phyloP scores from a whole-genome alignment of 495 filamentous ascomycete genomes.

The Neurospora sp. region DNA sequence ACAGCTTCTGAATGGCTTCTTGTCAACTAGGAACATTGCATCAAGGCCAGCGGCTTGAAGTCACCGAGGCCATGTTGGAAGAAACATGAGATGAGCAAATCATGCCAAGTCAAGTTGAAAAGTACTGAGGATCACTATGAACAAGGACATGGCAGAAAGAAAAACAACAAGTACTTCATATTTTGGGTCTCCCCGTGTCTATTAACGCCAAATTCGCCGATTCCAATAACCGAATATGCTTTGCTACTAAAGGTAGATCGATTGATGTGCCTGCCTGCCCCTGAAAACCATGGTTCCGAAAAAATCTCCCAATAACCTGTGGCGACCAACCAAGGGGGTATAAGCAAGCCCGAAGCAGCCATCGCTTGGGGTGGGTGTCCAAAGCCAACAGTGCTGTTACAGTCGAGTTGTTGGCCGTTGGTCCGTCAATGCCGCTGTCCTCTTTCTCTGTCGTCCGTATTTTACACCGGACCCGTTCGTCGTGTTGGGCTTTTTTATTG shows the following conservation, averaged over 20 bases:
- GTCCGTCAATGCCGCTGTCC: background rate
- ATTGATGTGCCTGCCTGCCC: background rate
- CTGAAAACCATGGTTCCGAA: background rate
- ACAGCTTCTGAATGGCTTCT: no score
- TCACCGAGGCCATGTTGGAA: no score
- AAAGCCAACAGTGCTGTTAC: background rate
- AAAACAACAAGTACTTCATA: background rate
- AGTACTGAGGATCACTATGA: background rate
- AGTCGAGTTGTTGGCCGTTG: background rate
- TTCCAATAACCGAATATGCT: slow-evolving; percentile 6
- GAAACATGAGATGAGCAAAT: no score
- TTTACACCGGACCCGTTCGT: background rate
- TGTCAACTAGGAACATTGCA: no score
- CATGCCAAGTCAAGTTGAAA: background rate
- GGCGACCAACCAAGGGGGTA: background rate
- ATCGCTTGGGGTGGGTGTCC: background rate
- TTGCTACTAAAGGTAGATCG: background rate
- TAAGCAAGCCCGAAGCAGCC: background rate
- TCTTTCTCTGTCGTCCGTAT: background rate
- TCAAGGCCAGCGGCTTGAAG: no score
- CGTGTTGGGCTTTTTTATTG: background rate
- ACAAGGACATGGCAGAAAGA: background rate
- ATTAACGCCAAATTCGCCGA: slow-evolving; percentile 18
- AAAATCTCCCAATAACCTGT: background rate
- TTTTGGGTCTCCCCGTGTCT: slow-evolving; percentile 10